Conservation (phyloP, 192 early-diverging fungal genomes). For the Phlyctochytrium bullatum region DNA sequence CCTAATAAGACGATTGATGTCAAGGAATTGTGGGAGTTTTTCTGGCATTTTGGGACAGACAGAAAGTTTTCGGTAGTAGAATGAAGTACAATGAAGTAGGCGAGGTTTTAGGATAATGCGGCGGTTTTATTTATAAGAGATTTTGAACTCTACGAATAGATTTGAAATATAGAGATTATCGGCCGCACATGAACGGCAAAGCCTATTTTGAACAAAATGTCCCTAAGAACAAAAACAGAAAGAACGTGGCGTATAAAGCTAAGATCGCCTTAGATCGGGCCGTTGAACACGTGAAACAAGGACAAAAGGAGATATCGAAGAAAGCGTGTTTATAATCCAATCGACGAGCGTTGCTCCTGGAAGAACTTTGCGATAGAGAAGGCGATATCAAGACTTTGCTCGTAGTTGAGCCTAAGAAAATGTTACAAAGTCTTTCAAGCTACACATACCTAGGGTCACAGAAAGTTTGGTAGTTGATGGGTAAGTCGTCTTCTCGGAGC, state of each 20-base stretch:
- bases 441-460: slow-evolving; percentile 80
- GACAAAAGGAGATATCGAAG: not conserved
- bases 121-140: too few relatives aligned
- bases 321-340: slow-evolving; percentile 11
- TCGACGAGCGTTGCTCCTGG: slow-evolving; percentile 33
- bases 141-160: too few relatives aligned
- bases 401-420: slow-evolving; percentile 77
- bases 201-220: too few relatives aligned
- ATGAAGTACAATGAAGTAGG: too few relatives aligned
- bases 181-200: too few relatives aligned
- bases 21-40: not conserved
- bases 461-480: slow-evolving; percentile 90
- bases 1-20: not conserved
- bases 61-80: too few relatives aligned
- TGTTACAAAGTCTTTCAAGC: too few relatives aligned
- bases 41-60: not conserved
- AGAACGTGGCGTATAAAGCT: too few relatives aligned
- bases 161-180: too few relatives aligned
- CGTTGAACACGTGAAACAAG: too few relatives aligned
- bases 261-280: too few relatives aligned
- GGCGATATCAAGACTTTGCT: slow-evolving; percentile 94
- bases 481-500: slow-evolving; percentile 74
- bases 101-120: too few relatives aligned
- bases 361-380: slow-evolving; percentile 92
- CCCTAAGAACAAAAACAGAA: not conserved